Evolutionary conservation across 2,329 filamentous ascomycete species (phyloP).

Genomic region (Curvularia verruculosa): DNA sequence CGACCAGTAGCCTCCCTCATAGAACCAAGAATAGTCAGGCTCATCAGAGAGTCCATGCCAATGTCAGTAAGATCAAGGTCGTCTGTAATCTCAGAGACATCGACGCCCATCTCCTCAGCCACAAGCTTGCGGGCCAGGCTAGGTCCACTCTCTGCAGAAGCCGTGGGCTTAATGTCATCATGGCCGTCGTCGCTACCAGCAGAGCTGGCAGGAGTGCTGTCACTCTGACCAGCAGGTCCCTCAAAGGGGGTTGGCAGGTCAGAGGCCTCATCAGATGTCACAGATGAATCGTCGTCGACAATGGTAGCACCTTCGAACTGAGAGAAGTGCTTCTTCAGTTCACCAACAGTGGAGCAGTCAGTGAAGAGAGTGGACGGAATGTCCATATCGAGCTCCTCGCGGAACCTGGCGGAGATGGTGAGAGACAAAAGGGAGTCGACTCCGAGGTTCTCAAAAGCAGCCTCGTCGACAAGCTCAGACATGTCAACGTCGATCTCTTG

Average conservation of each 20-base stretch:
- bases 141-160: slow-evolving; percentile 47
- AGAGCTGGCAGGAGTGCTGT: slow-evolving; percentile 58
- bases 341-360: slow-evolving; percentile 64
- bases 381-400: slow-evolving; percentile 65
- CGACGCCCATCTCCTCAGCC: slow-evolving; percentile 68
- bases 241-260: slow-evolving; percentile 53
- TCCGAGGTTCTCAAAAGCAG: slow-evolving; percentile 66
- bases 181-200: slow-evolving; percentile 55
- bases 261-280: slow-evolving; percentile 47
- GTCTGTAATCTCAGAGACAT: slow-evolving; percentile 61
- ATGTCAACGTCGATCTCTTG: slow-evolving; percentile 66
- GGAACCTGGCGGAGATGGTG: slow-evolving; percentile 66
- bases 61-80: slow-evolving; percentile 66
- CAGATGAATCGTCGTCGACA: slow-evolving; percentile 52
- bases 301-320: slow-evolving; percentile 53
- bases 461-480: slow-evolving; percentile 64
- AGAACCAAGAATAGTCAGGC: slow-evolving; percentile 57
- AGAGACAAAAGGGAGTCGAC: slow-evolving; percentile 67
- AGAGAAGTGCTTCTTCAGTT: slow-evolving; percentile 64
- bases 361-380: slow-evolving; percentile 65
- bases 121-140: slow-evolving; percentile 58
- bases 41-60: slow-evolving; percentile 62
- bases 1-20: slow-evolving; percentile 59
- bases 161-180: slow-evolving; percentile 40
- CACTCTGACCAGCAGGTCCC: slow-evolving; percentile 35